Conservation (phyloP, 2,329 filamentous ascomycete genomes). For the Lasiodiplodia citricola region DNA sequence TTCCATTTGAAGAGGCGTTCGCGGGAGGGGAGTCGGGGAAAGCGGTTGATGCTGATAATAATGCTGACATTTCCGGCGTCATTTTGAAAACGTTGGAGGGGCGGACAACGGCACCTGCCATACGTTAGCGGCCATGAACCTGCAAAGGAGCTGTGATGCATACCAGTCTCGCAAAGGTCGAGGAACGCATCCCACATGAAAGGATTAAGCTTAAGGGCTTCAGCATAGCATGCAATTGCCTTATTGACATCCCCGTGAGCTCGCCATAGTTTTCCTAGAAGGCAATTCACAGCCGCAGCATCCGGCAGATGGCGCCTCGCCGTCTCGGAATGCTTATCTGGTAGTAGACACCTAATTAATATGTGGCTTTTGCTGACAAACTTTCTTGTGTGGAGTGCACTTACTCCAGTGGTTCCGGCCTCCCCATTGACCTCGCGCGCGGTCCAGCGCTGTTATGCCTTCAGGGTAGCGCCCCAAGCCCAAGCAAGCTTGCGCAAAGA, state of each 20-base stretch:
- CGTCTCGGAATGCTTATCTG: constrained; percentile 75
- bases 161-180: constrained; percentile 79
- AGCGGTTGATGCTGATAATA: constrained; percentile 46
- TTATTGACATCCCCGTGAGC: constrained; percentile 80
- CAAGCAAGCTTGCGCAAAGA: constrained; percentile 89
- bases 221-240: constrained; percentile 85
- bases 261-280: constrained; percentile 86
- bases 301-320: constrained; percentile 79
- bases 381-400: constrained; percentile 32
- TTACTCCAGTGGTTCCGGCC: constrained; percentile 79
- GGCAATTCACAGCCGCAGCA: constrained; percentile 78
- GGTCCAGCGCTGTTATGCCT: constrained; percentile 83
- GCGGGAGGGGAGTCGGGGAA: constrained; percentile 30
- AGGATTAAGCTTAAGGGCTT: constrained; percentile 85
- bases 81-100: constrained; percentile 86
- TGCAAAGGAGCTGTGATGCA: background rate
- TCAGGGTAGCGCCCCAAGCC: constrained; percentile 78
- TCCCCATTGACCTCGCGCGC: constrained; percentile 76
- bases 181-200: constrained; percentile 99
- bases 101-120: constrained; percentile 74
- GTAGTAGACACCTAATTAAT: background rate
- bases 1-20: constrained; percentile 12
- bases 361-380: background rate
- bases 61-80: constrained; percentile 65
- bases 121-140: constrained; percentile 25